Percentiles rank a stretch among this genome's conserved stretches.
Evolutionary conservation across 345 rosid genomes (phyloP).

Genomic region (Gossypium ekmanianum): DNA sequence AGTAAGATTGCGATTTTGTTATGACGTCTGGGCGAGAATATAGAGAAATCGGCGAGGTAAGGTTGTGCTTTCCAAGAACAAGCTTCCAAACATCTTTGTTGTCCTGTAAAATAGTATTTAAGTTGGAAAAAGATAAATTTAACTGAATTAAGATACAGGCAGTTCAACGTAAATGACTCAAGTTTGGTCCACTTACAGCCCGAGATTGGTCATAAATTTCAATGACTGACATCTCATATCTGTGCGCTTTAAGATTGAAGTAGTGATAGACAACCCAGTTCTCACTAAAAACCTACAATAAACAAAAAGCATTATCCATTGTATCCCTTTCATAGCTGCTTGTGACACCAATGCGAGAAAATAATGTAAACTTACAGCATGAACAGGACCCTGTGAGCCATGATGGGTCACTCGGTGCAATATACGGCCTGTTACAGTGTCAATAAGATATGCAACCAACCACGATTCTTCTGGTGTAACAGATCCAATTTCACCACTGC

Average conservation of each 20-base stretch:
- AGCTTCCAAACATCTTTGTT: constrained; percentile 94
- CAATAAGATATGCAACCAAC: constrained; percentile 78
- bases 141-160: neutral
- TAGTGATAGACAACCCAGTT: constrained; percentile 98
- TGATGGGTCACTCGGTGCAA: constrained; percentile 88
- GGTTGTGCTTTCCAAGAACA: constrained; percentile 91
- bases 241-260: constrained; percentile 94
- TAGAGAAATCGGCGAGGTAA: constrained; percentile 68
- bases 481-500: constrained; percentile 80
- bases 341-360: constrained; percentile 16
- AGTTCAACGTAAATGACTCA: neutral
- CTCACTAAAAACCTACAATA: constrained; percentile 84
- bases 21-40: constrained; percentile 82
- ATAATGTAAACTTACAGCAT: constrained; percentile 56
- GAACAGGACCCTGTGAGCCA: constrained; percentile 92
- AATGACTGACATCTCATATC: constrained; percentile 89
- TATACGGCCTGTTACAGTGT: constrained; percentile 82
- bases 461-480: constrained; percentile 83
- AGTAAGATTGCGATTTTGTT: constrained; percentile 92
- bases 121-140: constrained; percentile 14
- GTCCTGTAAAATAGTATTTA: constrained; percentile 47
- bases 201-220: constrained; percentile 96
- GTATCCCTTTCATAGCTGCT: constrained; percentile 11
- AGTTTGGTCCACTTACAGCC: constrained; percentile 55
- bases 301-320: constrained; percentile 20